Percentiles rank a stretch among this genome's conserved stretches.
Conservation (phyloP, 73 alveolate genomes). For the Paramecium caudatum region DNA sequence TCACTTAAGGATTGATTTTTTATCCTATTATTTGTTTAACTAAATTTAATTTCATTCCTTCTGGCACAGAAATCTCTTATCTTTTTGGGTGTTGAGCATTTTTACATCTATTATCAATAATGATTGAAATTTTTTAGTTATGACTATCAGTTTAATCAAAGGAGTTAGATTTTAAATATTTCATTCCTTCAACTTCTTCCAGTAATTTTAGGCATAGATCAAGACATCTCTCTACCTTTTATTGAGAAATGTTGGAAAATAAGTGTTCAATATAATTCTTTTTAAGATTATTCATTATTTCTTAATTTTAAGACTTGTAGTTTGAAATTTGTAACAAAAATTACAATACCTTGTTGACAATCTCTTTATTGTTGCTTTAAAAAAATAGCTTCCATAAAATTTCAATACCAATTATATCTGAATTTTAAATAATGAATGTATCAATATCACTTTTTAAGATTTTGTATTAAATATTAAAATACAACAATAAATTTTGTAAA, state of each 20-base stretch:
- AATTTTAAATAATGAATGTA: not conserved
- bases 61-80: conserved; percentile 15
- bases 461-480: conserved; percentile 44
- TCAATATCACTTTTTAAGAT: conserved; percentile 33
- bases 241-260: not conserved
- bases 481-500: not conserved
- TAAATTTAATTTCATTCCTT: not conserved
- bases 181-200: conserved; percentile 63
- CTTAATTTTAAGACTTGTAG: not conserved
- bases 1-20: conserved; percentile 15
- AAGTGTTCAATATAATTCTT: conserved; percentile 14
- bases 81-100: conserved; percentile 35
- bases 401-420: conserved; percentile 46
- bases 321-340: conserved; percentile 15
- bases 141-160: conserved; percentile 28
- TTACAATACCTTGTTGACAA: not conserved
- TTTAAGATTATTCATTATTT: not conserved
- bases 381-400: conserved; percentile 48
- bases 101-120: conserved; percentile 53
- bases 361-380: conserved; percentile 37
- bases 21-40: conserved; percentile 15
- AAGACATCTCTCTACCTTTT: not conserved
- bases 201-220: conserved; percentile 28
- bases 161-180: not conserved
- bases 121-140: not conserved